These are phyloP conservation scores for Boletus rubescentipes DNA, from an alignment of 768 basidiomycete species.

Conservation along the genomic window DNA sequence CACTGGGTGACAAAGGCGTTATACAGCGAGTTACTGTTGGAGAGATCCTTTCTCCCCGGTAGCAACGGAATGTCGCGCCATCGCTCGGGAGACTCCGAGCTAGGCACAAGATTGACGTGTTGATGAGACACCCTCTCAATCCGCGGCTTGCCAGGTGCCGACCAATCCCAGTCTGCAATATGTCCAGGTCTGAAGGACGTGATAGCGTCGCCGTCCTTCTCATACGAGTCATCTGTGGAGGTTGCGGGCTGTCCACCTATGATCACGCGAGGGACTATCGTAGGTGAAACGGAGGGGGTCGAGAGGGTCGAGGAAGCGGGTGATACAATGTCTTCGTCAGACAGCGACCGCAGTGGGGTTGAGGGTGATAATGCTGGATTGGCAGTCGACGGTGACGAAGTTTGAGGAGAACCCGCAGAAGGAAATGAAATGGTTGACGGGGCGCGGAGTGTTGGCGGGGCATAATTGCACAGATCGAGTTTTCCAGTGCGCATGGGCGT, in stretches of 20 bases:
- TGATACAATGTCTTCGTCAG: conserved; percentile 21
- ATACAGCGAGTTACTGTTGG: conserved; percentile 40
- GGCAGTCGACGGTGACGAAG: not conserved
- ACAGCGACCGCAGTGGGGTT: not conserved
- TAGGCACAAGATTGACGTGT: not conserved
- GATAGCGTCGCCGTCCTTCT: not conserved
- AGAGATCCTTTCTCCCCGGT: not conserved
- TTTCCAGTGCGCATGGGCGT: conserved; percentile 15
- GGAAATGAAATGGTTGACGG: conserved; percentile 2
- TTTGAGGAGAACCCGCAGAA: not conserved
- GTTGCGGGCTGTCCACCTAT: conserved; percentile 29
- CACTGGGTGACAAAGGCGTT: conserved; percentile 64
- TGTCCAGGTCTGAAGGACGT: not conserved
- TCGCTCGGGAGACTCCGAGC: conserved; percentile 24
- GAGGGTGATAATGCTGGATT: not conserved
- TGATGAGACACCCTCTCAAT: not conserved
- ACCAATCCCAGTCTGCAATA: conserved; percentile 27
- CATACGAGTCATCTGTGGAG: not conserved
- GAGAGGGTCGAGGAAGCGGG: conserved; percentile 30
- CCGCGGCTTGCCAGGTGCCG: not conserved
- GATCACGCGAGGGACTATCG: conserved; percentile 21
- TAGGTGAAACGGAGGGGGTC: conserved; percentile 24
- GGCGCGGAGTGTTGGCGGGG: conserved; percentile 23
- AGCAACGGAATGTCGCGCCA: not conserved
- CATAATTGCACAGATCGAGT: conserved; percentile 35